phyloP scores from a whole-genome alignment of 768 basidiomycete species.

The Vishniacozyma victoriae region DNA sequence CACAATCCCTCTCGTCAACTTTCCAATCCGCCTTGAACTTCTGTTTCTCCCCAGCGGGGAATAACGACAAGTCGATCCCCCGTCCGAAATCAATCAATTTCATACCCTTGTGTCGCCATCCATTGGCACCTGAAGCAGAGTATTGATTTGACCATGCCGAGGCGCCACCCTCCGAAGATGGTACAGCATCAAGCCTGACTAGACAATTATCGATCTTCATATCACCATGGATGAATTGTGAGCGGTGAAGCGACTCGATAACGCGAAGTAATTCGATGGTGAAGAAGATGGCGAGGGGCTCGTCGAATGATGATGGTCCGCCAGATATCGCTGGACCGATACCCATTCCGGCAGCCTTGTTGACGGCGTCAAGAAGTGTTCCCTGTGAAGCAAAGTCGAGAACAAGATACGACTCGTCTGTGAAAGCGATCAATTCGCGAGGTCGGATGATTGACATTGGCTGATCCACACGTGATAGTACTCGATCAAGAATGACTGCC shows the following conservation, averaged over 20 bases:
- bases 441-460: conserved; percentile 68
- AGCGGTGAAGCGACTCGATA: conserved; percentile 71
- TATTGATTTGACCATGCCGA: conserved; percentile 71
- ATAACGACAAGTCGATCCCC: conserved; percentile 76
- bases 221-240: conserved; percentile 93
- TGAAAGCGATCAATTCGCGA: conserved; percentile 71
- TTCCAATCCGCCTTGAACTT: conserved; percentile 81
- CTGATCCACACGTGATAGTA: conserved; percentile 60
- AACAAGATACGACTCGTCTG: conserved; percentile 83
- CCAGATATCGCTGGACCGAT: conserved; percentile 51
- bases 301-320: conserved; percentile 58
- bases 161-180: conserved; percentile 63
- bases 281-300: conserved; percentile 92
- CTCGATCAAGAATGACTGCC: conserved; percentile 71
- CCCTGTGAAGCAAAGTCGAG: conserved; percentile 87
- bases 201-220: conserved; percentile 99
- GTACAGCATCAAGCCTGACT: conserved; percentile 63
- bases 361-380: conserved; percentile 84
- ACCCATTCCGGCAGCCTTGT: conserved; percentile 68
- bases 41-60: conserved; percentile 61
- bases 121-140: conserved; percentile 67
- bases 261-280: conserved; percentile 77
- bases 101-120: conserved; percentile 83
- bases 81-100: conserved; percentile 97
- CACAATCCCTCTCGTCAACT: conserved; percentile 82